phyloP scores from a whole-genome alignment of 768 basidiomycete genomes.

The Podaxis rugospora region DNA sequence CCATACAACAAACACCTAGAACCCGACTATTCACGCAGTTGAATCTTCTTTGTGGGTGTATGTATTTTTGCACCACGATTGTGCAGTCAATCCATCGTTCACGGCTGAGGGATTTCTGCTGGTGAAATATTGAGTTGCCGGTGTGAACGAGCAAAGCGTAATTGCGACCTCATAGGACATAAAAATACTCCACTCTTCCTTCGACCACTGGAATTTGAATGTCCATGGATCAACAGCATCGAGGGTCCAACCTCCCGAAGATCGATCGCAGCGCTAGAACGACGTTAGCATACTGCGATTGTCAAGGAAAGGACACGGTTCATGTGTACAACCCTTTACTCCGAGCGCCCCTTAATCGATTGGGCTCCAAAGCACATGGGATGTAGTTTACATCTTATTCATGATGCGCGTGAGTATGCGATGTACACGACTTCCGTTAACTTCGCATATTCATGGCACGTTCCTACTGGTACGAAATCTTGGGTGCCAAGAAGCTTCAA shows the following conservation, averaged over 20 bases:
- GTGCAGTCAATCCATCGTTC: neutral
- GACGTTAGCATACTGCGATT: neutral
- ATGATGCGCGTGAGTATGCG: too few relatives aligned
- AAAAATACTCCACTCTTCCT: neutral
- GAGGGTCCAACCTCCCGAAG: neutral
- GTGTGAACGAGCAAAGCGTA: neutral
- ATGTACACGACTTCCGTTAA: too few relatives aligned
- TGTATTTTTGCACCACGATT: neutral
- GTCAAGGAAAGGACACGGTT: neutral
- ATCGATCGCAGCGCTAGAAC: neutral
- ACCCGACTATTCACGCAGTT: neutral
- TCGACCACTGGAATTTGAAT: neutral
- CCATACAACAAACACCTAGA: neutral
- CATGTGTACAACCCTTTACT: neutral
- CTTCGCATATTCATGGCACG: too few relatives aligned
- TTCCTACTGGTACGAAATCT: too few relatives aligned
- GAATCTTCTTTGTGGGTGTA: neutral
- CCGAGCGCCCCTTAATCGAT: neutral
- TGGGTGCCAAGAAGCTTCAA: too few relatives aligned
- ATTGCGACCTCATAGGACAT: conserved; percentile 3
- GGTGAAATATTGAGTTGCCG: conserved; percentile 1
- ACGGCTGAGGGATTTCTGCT: neutral
- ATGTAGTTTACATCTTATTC: neutral
- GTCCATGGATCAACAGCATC: neutral
- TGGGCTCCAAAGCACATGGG: neutral